Evolutionary conservation across 495 filamentous ascomycete genomes (phyloP).

Genomic region (Tirmania nivea): DNA sequence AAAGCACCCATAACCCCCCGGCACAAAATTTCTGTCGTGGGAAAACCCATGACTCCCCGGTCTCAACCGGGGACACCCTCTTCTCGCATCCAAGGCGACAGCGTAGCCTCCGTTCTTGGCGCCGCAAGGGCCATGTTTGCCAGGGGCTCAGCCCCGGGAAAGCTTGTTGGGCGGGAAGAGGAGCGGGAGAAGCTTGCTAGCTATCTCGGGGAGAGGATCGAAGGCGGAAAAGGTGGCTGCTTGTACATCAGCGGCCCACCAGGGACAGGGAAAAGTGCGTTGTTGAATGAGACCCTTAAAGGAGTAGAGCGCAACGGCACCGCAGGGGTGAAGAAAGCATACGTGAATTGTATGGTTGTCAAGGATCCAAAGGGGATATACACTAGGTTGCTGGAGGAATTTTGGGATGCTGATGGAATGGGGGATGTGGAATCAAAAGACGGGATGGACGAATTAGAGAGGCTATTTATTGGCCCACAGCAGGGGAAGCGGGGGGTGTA

Average conservation of each 20-base stretch:
- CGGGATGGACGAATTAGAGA: constrained; percentile 93
- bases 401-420: constrained; percentile 31
- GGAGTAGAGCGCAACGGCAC: constrained; percentile 28
- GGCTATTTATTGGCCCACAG: constrained; percentile 76
- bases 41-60: constrained; percentile 44
- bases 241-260: constrained; percentile 91
- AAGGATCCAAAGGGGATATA: constrained; percentile 67
- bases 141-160: constrained; percentile 48
- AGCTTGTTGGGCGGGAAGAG: constrained; percentile 60
- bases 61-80: constrained; percentile 28
- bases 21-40: constrained; percentile 41
- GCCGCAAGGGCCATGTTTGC: constrained; percentile 72
- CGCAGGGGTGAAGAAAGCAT: constrained; percentile 37
- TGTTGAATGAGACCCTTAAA: constrained; percentile 57
- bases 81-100: constrained; percentile 12
- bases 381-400: constrained; percentile 43
- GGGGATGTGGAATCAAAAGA: constrained; percentile 64
- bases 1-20: constrained; percentile 44
- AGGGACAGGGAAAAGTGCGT: constrained; percentile 88
- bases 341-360: constrained; percentile 93
- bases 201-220: constrained; percentile 46
- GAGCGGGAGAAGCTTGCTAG: constrained; percentile 47
- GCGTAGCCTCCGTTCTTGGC: constrained; percentile 46
- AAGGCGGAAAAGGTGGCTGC: constrained; percentile 47
- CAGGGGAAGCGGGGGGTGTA: constrained; percentile 29